A percentile compares a stretch with the other conserved stretches of the same genome.
Evolutionary conservation across 192 early-diverging fungal species (phyloP).

Genomic region (Pecoramyces ruminantium): DNA sequence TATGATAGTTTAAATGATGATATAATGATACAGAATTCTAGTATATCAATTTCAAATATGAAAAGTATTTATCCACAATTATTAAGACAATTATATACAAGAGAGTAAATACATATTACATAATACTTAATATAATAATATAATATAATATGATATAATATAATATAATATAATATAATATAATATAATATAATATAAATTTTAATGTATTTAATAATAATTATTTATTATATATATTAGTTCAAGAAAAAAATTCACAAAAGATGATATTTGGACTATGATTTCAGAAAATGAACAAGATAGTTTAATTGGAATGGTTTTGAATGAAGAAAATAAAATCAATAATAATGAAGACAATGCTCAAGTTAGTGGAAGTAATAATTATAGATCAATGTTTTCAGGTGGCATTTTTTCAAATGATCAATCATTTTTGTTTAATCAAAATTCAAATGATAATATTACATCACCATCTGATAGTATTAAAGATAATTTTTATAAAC

Average conservation of each 20-base stretch:
- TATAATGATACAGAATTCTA: neutral
- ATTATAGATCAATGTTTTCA: neutral
- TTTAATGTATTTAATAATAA: too few relatives aligned
- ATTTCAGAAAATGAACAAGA: neutral
- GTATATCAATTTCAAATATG: neutral
- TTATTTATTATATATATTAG: too few relatives aligned
- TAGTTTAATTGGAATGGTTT: neutral
- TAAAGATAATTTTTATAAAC: slow-evolving; percentile 24
- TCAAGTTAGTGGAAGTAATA: neutral
- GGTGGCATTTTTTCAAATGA: neutral
- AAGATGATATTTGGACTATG: neutral
- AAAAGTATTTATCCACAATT: neutral
- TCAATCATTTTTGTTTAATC: neutral
- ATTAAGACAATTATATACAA: neutral
- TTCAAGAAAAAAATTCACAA: neutral
- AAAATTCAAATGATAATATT: neutral
- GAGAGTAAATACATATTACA: too few relatives aligned
- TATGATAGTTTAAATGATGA: neutral
- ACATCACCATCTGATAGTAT: slow-evolving; percentile 7
- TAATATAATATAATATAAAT: too few relatives aligned
- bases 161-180: too few relatives aligned
- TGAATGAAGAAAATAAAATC: neutral
- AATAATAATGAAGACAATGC: neutral
- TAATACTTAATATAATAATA: too few relatives aligned
- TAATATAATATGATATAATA: too few relatives aligned